Base-by-base conservation (phyloP, 2,329 filamentous ascomycete genomes). In the Penicillium sp. region DNA sequence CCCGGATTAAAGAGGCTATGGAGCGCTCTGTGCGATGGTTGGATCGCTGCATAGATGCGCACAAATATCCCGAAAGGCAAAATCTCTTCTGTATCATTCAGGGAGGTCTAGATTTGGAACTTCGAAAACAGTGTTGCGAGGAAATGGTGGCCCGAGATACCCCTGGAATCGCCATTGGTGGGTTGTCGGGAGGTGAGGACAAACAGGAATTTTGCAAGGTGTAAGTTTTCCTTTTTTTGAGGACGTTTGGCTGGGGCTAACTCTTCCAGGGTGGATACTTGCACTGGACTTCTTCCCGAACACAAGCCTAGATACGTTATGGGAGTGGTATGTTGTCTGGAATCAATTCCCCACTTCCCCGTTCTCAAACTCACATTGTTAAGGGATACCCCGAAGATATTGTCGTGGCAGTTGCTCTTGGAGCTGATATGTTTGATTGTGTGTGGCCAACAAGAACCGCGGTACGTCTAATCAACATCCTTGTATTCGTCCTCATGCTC, bases 21-120 rank as follows among this genome's bases (percentile, higher is more conserved):
- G 84, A 95, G 70, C 88, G 95, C 54, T 96, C 91, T 53, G 86
- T 99, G 8, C 86, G 96, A 39, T 99, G 96, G 96, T 83, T 99
- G 6, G 96, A 99, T 76, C 86, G 95, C 53, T 99, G 95, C 75
- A 93, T 98, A 41, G 86, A 87, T 11, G 92, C 93, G 5, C 96
- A 99, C 80, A 86, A 87, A 70, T 89, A 93, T 55, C 90, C 92
- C 0, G 83, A 88, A 29, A 82, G 82, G 1, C 95, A 99, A 74
- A 99, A 97, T 68, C 83, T 99, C 6, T 99, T 99, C 75, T 99
- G 96, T 75, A 99, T 99, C 70, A 97, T 99, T 64, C 95, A 99
- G 76, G 95, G 95, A 59, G 95, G 95, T 0, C 80, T 99, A 9
- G 93, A 99, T 74, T 78, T 96, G 5, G 90, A 92, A 1, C 86